Base-by-base conservation (phyloP, 73 alveolate species). In the Uronychia binucleata region DNA sequence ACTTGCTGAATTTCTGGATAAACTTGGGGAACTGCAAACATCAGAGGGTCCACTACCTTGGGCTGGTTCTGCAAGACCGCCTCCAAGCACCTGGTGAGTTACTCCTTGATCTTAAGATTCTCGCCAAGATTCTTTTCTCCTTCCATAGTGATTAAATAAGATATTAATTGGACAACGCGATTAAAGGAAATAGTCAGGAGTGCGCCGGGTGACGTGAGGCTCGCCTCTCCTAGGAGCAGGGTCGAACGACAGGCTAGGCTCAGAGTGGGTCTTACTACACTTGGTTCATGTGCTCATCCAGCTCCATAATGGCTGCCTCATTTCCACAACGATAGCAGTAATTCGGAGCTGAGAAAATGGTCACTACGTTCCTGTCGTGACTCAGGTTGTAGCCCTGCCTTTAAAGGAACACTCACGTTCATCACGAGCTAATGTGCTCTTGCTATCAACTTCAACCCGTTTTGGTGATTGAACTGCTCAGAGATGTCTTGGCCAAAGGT, bases 401-500 rank as follows among this genome's bases (percentile, higher is more conserved):
- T 80, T 75, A 87, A 27, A 58, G 28, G 27, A 30, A 11, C 67
- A 86, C 33, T 59, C 80, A 87, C 97, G 75, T 91, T 92, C 96
- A 91, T 86, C 13, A 90, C 95, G 19, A 93, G 58, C 79, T 93
- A 57, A 67, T 90, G 96, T 11, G 95, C 96, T 60, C 97, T 85
- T 34, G 93, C 90, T 32, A 89, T 89, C 28, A 75, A 28, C 31
- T 77, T 89, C 58, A 89, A 57, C 57, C 74, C 86, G 88, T 91
- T 91, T 1, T 83, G 77, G 77, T 93, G 95, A 80, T 91, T 95
- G 94, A 96, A 95, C 67, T 89, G 93, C 91, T 97, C 98, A 1
- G 98, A 89, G 81, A 96, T 94, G 80, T 96, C 99, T 87, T 91
- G 92, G 26, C 99, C 99, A 92, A 97, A 97, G 33, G 97, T 87